Base-by-base conservation (phyloP, 2,329 filamentous ascomycete species). In the Cercospora zeae-maydis region DNA sequence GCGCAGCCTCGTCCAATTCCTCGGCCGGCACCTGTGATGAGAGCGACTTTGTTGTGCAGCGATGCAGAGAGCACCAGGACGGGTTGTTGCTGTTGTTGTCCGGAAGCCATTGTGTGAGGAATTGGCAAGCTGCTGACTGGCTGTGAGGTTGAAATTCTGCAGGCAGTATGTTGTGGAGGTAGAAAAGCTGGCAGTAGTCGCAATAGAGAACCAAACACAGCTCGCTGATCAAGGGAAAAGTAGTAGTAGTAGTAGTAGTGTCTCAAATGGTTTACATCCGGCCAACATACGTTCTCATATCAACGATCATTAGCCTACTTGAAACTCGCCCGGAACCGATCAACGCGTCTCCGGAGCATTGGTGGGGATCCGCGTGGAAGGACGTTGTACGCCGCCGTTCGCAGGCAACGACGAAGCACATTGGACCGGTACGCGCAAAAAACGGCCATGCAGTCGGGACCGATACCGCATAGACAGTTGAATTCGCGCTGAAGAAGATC, bases 1-100 rank as follows among this genome's bases (percentile, higher is more conserved):
- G 87, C 87, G 58, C 88, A 88, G 58, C 86, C 86, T 58, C 80
- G 78, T 39, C 87, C 87, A 70, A 90, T 90, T 61, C 88, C 88
- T 36, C 86, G 86, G 58, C 86, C 85, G 60, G 84, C 78, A 42
- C 84, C 87, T 14, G 87, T 90, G 75, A 90, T 80, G 66, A 90
- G 80, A 62, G 86, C 77, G 77, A 83, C 80, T 70, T 82, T 80
- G 73, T 77, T 78, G 69, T 82, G 78, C 55, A 83, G 79, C 58
- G 79, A 81, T 66, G 80, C 80, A 58, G 79, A 79, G 61, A 78
- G 78, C 58, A 83, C 78, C 67, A 73, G 69, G 59, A 76, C 75
- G 36, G 72, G 72, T 53, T 74, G 59, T 24, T 73, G 66, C 59
- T 61, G 24, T 27, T 27, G 24, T 27, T 27, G 24, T 27, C 24